Percentiles rank a stretch among this genome's conserved stretches.
Conservation (phyloP, 1,284 basidiomycete species). For the Inonotus hispidus region DNA sequence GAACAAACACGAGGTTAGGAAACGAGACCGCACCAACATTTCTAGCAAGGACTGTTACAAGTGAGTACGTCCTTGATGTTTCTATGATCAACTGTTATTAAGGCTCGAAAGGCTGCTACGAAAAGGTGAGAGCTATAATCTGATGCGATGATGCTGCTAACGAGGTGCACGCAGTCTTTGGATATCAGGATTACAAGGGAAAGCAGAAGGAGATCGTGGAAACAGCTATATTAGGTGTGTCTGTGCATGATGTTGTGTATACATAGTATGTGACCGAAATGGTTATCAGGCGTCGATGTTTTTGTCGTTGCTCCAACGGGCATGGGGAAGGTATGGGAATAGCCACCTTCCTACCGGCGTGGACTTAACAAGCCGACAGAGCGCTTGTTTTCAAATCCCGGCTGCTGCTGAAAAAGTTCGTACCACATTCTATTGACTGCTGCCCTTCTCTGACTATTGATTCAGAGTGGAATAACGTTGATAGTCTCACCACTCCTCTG, state of each 20-base stretch:
- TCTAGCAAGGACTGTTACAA: constrained; percentile 12
- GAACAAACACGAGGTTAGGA: constrained; percentile 3
- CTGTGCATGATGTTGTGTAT: background rate
- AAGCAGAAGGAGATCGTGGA: constrained; percentile 40
- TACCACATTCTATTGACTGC: background rate
- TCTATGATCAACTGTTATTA: background rate
- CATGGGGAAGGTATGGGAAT: constrained; percentile 69
- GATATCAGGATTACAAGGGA: constrained; percentile 35
- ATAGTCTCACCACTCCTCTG: constrained; percentile 78
- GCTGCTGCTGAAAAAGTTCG: constrained; percentile 61
- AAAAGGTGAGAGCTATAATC: constrained; percentile 4
- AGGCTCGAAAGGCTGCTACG: background rate
- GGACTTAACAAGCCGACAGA: constrained; percentile 35
- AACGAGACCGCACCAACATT: background rate
- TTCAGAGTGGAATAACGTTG: constrained; percentile 65
- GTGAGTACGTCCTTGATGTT: background rate
- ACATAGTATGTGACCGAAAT: constrained; percentile 13
- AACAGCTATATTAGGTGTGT: constrained; percentile 31
- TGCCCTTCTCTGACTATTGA: background rate
- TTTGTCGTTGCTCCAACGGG: constrained; percentile 85
- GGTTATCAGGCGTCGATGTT: constrained; percentile 53
- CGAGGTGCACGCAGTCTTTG: constrained; percentile 30
- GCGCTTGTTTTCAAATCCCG: constrained; percentile 84
- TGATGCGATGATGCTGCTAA: background rate
- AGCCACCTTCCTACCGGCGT: background rate